These are phyloP conservation scores for Casaregolazyma suthepensis DNA, from an alignment of 1,139 yeast genomes.

Conservation along the genomic window DNA sequence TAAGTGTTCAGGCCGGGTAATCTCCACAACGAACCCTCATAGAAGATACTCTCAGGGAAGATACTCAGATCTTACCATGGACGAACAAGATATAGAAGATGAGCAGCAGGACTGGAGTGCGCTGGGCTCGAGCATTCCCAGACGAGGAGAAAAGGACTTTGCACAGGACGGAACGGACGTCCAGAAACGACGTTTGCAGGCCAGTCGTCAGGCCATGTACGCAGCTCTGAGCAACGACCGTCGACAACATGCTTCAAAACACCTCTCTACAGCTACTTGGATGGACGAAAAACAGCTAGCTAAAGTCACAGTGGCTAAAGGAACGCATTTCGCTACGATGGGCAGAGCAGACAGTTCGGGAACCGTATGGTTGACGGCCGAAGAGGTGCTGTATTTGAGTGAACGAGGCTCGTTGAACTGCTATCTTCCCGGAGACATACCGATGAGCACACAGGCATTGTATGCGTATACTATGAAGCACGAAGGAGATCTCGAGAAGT, in stretches of 20 bases:
- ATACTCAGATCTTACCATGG: too few relatives aligned
- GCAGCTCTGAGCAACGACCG: slow-evolving; percentile 48
- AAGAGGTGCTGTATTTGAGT: slow-evolving; percentile 69
- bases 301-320: slow-evolving; percentile 54
- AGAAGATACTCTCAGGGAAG: neutral
- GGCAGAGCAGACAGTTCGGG: slow-evolving; percentile 54
- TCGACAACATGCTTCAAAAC: slow-evolving; percentile 49
- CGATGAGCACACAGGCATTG: slow-evolving; percentile 59
- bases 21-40: neutral
- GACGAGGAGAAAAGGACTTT: slow-evolving; percentile 79
- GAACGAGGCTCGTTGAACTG: slow-evolving; percentile 79
- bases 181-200: slow-evolving; percentile 48
- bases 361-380: slow-evolving; percentile 47
- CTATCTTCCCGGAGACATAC: slow-evolving; percentile 37
- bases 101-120: slow-evolving; percentile 67
- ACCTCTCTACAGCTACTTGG: slow-evolving; percentile 41
- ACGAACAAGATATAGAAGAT: slow-evolving; percentile 50
- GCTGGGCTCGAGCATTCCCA: slow-evolving; percentile 41
- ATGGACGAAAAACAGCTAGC: slow-evolving; percentile 38
- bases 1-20: neutral
- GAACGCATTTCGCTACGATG: slow-evolving; percentile 67
- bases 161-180: slow-evolving; percentile 73
- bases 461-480: slow-evolving; percentile 48
- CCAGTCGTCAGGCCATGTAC: slow-evolving; percentile 68
- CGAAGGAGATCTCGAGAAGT: slow-evolving; percentile 48